phyloP scores from a whole-genome alignment of 345 rosid genomes.

The Gossypium mustelinum region DNA sequence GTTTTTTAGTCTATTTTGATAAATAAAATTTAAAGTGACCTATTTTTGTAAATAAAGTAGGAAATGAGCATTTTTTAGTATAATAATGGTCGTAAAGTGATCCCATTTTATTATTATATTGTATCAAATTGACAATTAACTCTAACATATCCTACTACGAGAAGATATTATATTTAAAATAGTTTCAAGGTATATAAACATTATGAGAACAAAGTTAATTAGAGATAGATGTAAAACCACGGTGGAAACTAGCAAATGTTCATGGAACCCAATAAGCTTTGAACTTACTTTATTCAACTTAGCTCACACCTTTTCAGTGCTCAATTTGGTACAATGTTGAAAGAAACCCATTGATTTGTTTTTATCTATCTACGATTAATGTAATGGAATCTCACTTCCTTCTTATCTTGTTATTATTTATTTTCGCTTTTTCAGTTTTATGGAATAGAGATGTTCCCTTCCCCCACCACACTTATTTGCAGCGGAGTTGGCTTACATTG shows the following conservation, averaged over 20 bases:
- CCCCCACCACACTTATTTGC: background rate
- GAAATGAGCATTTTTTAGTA: too few relatives aligned
- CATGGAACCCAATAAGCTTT: background rate
- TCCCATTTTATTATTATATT: too few relatives aligned
- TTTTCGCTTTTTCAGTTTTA: background rate
- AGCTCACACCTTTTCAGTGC: background rate
- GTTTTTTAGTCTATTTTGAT: fast-evolving
- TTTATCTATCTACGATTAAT: background rate
- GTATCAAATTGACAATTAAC: too few relatives aligned
- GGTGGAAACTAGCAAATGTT: background rate
- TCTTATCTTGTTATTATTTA: background rate
- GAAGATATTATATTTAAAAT: background rate
- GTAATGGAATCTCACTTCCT: background rate
- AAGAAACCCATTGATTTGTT: background rate
- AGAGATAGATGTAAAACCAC: background rate
- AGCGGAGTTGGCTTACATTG: background rate
- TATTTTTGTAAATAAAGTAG: too few relatives aligned
- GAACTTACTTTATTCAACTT: background rate
- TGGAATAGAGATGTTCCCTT: background rate
- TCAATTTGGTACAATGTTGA: background rate
- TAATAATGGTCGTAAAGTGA: too few relatives aligned
- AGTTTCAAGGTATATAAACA: background rate
- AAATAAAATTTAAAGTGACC: too few relatives aligned
- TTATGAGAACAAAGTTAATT: background rate
- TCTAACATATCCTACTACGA: too few relatives aligned